Base-by-base conservation (phyloP, 495 filamentous ascomycete genomes). In the Saxispiralis lemnorum region DNA sequence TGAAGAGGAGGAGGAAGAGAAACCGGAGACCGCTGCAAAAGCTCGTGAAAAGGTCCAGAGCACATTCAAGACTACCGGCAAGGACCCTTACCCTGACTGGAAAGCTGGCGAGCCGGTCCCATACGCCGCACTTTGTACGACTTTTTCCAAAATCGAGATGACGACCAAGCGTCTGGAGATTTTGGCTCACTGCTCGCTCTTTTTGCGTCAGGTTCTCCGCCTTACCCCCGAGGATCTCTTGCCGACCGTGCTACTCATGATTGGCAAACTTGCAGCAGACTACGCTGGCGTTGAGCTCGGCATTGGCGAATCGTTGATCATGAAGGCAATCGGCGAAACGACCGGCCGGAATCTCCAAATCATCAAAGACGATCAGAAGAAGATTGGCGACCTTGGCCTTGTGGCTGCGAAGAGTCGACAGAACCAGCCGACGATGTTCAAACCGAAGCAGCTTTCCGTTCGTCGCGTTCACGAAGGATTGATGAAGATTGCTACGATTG, bases 351-450 rank as follows among this genome's bases (percentile, higher is more conserved):
- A 78, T 56, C 60, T 95, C 33, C 62, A 72, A 7, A 75, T 89
- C 41, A 93, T 96, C 60, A 95, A 94, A 58, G 70, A 76, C 32
- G 89, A 97, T 53, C 89, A 97, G 47, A 83, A 85, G 51, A 83
- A 95, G 51, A 92, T 95, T 56, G 89, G 89, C 18, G 89, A 97
- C 59, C 67, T 97, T 15, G 89, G 89, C 13, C 66, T 96, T 39
- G 89, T 97, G 1, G 89, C 89, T 17, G 83, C 89, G 20, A 94
- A 96, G 62, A 93, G 83, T 58, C 72, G 92, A 59, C 79, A 76
- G 15, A 95, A 85, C 38, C 89, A 97, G 56, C 80, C 79, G 10
- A 96, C 92, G 1, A 93, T 97, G 82, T 93, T 94, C 68, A 88
- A 89, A 58, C 92, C 86, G 2, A 95, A 93, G 58, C 68, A 86